Evolutionary conservation across 768 basidiomycete species (phyloP), one percentile per base, ranked within the genome.

Genomic region (Boletus rufocinnamomeus): DNA sequence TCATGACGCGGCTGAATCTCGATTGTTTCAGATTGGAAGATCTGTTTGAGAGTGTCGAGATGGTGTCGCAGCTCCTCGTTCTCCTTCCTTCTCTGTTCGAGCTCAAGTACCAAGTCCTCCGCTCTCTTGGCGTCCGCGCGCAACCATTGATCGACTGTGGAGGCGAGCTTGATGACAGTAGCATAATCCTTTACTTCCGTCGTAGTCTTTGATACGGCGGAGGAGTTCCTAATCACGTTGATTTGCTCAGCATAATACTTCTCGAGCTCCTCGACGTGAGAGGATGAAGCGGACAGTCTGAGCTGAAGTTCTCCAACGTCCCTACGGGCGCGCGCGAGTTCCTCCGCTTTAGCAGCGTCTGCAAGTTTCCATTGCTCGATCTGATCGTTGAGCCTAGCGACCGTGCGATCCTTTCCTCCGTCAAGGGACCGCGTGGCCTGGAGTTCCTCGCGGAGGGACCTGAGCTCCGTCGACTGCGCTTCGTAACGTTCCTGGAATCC

Each of bases 71-170:
- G 51, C 9, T 59, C 51, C 28, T 52, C 54, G 16, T 63, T 59
- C 54, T 63, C 62, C 28, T 48, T 51, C 25, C 41, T 44, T 17
- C 60, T 53, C 44, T 19, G 51, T 1, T 41, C 57, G 41, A 63
- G 57, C 19, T 59, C 47, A 9, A 21, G 9, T 1, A 19, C 23
- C 16, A 63, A 35, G 2, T 43, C 34, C 21, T 63, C 35, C 8
- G 55, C 54, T 46, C 62, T 50, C 50, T 45, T 27, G 16, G 45
- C 46, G 14, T 63, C 62, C 14, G 46, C 21, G 23, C 17, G 37
- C 27, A 63, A n/a, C 57, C 62, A 63, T 28, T 45, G 37, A 7
- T 63, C 54, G 38, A 53, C 54, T 4, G 17, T 46, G 16, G 46
- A 27, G 11, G 63, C 53, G 35, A 63, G 57, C 37, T 56, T 37